Evolutionary conservation across 352 stramenopile genomes (phyloP).

Genomic region (Blastocystis hominis): DNA sequence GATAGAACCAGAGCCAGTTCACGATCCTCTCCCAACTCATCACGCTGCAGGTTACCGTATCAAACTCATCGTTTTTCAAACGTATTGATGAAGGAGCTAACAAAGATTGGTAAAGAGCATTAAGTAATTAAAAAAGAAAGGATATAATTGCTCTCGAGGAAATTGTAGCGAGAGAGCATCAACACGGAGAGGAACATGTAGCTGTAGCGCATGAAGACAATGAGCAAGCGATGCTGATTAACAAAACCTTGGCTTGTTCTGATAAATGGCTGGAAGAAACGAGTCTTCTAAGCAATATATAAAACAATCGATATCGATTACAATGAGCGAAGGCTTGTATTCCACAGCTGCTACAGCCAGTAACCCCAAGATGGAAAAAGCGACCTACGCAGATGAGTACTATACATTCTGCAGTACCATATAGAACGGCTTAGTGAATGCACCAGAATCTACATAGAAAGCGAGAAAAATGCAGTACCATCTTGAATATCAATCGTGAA

Average conservation of each 20-base stretch:
- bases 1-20: background rate
- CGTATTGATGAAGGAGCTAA: background rate
- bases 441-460: background rate
- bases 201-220: background rate
- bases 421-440: background rate
- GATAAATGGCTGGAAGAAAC: background rate
- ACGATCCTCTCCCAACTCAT: background rate
- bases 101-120: too few species aligned
- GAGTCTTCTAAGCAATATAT: background rate
- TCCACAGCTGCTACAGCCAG: background rate
- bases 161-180: background rate
- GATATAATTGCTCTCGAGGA: slow-evolving; percentile 12
- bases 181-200: background rate
- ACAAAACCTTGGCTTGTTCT: background rate
- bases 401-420: background rate
- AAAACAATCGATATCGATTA: background rate
- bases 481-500: slow-evolving; percentile 46
- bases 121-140: background rate
- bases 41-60: background rate
- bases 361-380: background rate
- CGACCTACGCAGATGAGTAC: background rate
- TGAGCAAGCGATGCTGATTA: slow-evolving; percentile 34
- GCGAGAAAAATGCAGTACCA: background rate
- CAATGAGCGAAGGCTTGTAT: slow-evolving; percentile 32
- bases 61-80: background rate